Evolutionary conservation across 306 rosid species (phyloP).

Genomic region (Trichosanthes cucumerina): DNA sequence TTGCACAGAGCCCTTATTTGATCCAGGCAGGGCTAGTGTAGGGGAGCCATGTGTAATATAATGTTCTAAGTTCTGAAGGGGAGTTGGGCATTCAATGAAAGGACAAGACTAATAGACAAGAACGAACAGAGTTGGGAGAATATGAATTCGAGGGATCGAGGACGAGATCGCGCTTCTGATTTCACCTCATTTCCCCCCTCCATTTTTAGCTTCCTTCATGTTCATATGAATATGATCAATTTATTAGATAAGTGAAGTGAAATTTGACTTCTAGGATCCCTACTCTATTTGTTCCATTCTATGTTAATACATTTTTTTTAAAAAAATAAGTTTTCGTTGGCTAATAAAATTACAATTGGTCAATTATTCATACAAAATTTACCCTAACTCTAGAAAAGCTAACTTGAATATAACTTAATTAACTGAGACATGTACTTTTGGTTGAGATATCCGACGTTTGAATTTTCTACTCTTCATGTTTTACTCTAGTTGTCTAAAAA

Average conservation of each 20-base stretch:
- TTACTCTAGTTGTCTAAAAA: too few species aligned
- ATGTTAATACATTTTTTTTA: not conserved
- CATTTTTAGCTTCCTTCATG: not conserved
- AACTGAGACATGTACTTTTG: too few species aligned
- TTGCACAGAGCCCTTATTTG: not conserved
- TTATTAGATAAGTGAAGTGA: conserved; percentile 1
- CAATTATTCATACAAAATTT: not conserved
- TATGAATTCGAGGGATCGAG: not conserved
- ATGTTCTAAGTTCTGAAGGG: not conserved
- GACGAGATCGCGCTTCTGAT: not conserved
- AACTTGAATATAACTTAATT: too few species aligned
- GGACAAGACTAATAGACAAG: not conserved
- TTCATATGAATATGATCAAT: not conserved
- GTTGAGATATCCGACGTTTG: too few species aligned
- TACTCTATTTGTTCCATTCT: not conserved
- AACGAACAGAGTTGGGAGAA: not conserved
- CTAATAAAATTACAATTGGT: not conserved
- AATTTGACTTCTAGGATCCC: not conserved
- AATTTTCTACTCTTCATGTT: too few species aligned
- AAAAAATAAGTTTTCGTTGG: not conserved
- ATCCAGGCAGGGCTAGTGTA: not conserved
- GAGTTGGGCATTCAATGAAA: not conserved
- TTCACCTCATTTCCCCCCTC: not conserved
- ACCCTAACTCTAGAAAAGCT: too few species aligned
- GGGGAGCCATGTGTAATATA: not conserved